phyloP scores from a whole-genome alignment of 1,284 basidiomycete genomes.

The Sporisorium iseilematis-ciliati region DNA sequence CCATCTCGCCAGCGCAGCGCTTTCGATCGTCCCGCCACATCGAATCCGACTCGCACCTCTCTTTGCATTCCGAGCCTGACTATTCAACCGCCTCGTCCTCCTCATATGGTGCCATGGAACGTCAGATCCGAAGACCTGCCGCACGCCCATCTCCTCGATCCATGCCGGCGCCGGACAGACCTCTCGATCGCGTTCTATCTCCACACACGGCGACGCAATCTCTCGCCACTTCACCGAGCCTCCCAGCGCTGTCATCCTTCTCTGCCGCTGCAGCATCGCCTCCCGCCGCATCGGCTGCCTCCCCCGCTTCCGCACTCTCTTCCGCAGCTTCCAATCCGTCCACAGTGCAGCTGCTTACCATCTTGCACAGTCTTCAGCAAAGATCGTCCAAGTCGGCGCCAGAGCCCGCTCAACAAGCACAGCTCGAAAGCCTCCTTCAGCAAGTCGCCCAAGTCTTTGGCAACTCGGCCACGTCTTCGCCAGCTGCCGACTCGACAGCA shows the following conservation, averaged over 20 bases:
- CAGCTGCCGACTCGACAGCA: slow-evolving; percentile 15
- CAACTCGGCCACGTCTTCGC: slow-evolving; percentile 19
- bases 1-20: slow-evolving; percentile 19
- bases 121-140: slow-evolving; percentile 29
- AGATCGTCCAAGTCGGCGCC: slow-evolving; percentile 44
- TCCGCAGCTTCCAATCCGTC: slow-evolving; percentile 37
- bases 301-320: slow-evolving; percentile 18
- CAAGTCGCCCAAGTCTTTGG: slow-evolving; percentile 43
- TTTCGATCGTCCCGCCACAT: slow-evolving; percentile 27
- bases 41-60: slow-evolving; percentile 23
- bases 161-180: slow-evolving; percentile 11
- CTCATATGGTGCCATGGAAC: slow-evolving; percentile 24
- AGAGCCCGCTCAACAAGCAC: slow-evolving; percentile 49
- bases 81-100: slow-evolving; percentile 33
- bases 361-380: slow-evolving; percentile 48
- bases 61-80: slow-evolving; percentile 46
- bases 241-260: slow-evolving; percentile 17
- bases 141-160: slow-evolving; percentile 19
- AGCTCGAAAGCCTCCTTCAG: slow-evolving; percentile 43
- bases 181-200: slow-evolving; percentile 26
- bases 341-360: slow-evolving; percentile 40
- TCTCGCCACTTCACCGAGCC: slow-evolving; percentile 19
- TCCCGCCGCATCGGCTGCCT: slow-evolving; percentile 14
- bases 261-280: slow-evolving; percentile 21
- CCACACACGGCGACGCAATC: slow-evolving; percentile 20